A percentile compares a stretch with the other conserved stretches of the same genome.
phyloP scores from a whole-genome alignment of 306 rosid species.

The Hippophae gyantsensis region DNA sequence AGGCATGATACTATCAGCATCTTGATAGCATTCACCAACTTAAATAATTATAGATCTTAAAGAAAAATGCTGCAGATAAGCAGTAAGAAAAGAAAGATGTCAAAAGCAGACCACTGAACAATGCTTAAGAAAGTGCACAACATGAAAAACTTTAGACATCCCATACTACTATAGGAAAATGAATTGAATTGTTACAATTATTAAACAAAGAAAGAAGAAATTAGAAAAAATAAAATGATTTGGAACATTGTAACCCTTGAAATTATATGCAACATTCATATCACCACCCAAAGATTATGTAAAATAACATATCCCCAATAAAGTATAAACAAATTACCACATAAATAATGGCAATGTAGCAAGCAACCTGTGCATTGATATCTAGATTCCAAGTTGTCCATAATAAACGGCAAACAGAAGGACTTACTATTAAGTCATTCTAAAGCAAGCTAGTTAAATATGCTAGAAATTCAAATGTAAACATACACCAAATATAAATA shows the following conservation, averaged over 20 bases:
- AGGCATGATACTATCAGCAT: constrained; percentile 2
- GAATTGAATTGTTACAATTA: too few species aligned
- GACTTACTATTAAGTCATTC: background rate
- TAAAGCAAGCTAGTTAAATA: background rate
- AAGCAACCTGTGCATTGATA: too few species aligned
- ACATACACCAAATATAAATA: background rate
- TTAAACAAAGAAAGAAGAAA: background rate
- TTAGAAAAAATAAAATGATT: background rate
- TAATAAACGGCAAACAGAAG: background rate
- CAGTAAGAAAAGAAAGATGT: background rate
- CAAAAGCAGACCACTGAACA: background rate
- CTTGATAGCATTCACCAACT: background rate
- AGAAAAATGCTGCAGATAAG: background rate
- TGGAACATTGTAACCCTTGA: too few species aligned
- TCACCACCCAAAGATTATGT: too few species aligned
- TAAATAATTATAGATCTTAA: background rate
- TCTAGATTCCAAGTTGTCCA: too few species aligned
- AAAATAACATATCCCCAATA: too few species aligned
- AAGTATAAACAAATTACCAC: too few species aligned
- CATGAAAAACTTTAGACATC: background rate
- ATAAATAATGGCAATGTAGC: too few species aligned
- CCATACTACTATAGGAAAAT: too few species aligned
- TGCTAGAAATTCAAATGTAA: background rate
- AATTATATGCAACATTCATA: too few species aligned
- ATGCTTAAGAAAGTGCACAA: background rate